A percentile compares a stretch with the other conserved stretches of the same genome.
These are phyloP conservation scores for Candida railenensis DNA, from an alignment of 805 yeast species.

Conservation along the genomic window DNA sequence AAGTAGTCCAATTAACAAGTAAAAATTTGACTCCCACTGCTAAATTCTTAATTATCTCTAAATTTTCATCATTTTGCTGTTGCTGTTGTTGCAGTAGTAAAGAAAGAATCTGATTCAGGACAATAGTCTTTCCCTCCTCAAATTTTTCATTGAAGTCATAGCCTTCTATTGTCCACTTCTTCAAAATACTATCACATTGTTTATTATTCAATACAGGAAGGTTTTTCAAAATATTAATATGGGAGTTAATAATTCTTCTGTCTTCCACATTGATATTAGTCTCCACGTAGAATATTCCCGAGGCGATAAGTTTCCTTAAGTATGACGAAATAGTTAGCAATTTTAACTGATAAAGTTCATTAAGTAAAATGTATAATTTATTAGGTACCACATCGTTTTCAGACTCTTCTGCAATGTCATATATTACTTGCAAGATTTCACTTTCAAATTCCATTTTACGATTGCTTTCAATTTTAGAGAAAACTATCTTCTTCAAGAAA, in stretches of 20 bases:
- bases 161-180: slow-evolving; percentile 42
- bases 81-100: background rate
- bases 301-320: slow-evolving; percentile 76
- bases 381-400: slow-evolving; percentile 13
- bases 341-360: slow-evolving; percentile 49
- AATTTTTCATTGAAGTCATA: slow-evolving; percentile 33
- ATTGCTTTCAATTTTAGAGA: slow-evolving; percentile 18
- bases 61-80: background rate
- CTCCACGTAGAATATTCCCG: slow-evolving; percentile 72
- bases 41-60: slow-evolving; percentile 14
- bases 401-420: slow-evolving; percentile 22
- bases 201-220: slow-evolving; percentile 54
- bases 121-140: slow-evolving; percentile 34
- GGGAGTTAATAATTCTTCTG: slow-evolving; percentile 37
- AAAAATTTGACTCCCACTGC: slow-evolving; percentile 46
- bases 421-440: slow-evolving; percentile 40
- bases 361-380: slow-evolving; percentile 46
- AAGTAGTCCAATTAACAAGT: slow-evolving; percentile 49
- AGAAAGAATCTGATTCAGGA: slow-evolving; percentile 24
- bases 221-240: slow-evolving; percentile 54
- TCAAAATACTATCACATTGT: slow-evolving; percentile 56
- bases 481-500: slow-evolving; percentile 42
- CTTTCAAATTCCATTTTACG: slow-evolving; percentile 43
- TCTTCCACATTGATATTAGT: slow-evolving; percentile 37
- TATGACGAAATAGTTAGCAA: slow-evolving; percentile 64